These are phyloP conservation scores for Acanthamoeba culbertsoni DNA, from an alignment of 208 protist genomes.

Conservation along the genomic window DNA sequence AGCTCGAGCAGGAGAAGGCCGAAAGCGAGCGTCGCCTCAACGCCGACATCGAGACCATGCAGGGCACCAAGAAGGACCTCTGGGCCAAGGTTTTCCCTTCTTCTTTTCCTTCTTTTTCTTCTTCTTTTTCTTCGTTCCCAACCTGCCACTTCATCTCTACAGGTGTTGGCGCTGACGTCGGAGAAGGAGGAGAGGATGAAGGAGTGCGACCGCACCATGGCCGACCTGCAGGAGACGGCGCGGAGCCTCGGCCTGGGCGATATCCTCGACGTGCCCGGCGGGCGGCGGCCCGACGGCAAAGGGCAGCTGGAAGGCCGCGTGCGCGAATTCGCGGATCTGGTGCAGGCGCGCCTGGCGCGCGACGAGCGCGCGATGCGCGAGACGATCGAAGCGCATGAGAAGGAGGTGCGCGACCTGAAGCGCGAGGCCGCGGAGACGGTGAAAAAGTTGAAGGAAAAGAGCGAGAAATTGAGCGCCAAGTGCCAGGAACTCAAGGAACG, in stretches of 20 bases:
- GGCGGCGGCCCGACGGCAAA: background rate
- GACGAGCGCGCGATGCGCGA: background rate
- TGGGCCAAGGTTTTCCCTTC: background rate
- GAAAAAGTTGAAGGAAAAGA: background rate
- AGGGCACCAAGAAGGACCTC: slow-evolving; percentile 13
- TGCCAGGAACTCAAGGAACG: background rate
- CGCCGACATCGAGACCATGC: background rate
- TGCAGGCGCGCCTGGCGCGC: background rate
- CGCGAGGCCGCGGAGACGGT: background rate
- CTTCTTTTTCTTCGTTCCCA: background rate
- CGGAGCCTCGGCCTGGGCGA: background rate
- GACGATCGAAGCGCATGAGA: background rate
- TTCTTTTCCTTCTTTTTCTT: background rate
- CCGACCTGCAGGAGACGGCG: background rate
- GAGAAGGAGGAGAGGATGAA: slow-evolving; percentile 2
- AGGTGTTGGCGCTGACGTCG: background rate
- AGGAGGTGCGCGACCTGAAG: background rate
- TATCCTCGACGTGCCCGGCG: background rate
- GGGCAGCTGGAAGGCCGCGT: background rate
- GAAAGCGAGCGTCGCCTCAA: background rate
- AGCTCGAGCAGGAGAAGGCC: background rate
- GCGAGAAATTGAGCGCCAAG: background rate
- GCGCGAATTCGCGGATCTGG: background rate
- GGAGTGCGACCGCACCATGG: background rate
- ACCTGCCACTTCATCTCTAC: background rate